These are phyloP conservation scores for Cladosporium sp. DNA, from an alignment of 2,329 filamentous ascomycete species.

Conservation along the genomic window DNA sequence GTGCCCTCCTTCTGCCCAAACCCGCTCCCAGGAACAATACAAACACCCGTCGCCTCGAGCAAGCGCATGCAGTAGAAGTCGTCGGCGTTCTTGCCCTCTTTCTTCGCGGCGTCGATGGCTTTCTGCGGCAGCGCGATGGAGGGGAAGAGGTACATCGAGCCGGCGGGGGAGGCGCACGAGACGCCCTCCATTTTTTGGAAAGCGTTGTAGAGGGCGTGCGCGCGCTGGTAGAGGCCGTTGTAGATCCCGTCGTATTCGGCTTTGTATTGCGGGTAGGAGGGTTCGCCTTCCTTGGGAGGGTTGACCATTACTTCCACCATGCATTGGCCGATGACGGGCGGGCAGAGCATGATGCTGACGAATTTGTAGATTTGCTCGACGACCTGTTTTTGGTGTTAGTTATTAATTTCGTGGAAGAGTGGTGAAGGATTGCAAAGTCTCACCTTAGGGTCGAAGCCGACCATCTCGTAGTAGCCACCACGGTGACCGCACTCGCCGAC, in stretches of 20 bases:
- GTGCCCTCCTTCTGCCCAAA: conserved; percentile 93
- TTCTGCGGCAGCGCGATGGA: conserved; percentile 76
- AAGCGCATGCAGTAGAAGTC: conserved; percentile 92
- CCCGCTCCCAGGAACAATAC: conserved; percentile 84
- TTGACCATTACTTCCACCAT: conserved; percentile 98
- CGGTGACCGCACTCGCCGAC: conserved; percentile 97
- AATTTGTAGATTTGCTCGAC: conserved; percentile 97
- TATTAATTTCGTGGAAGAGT: neutral
- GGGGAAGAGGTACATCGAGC: conserved; percentile 98
- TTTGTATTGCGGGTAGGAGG: conserved; percentile 78
- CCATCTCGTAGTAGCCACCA: conserved; percentile 94
- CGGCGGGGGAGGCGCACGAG: conserved; percentile 82
- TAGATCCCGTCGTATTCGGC: conserved; percentile 82
- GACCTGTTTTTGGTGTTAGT: conserved; percentile 53
- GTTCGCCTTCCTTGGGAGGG: conserved; percentile 77
- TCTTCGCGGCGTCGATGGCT: conserved; percentile 70
- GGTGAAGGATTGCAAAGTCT: conserved; percentile 7
- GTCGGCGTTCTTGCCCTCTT: conserved; percentile 71
- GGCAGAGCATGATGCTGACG: conserved; percentile 92
- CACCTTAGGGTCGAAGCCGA: conserved; percentile 67
- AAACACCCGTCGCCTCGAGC: conserved; percentile 90
- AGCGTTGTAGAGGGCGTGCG: conserved; percentile 79
- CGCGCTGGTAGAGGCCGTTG: conserved; percentile 71
- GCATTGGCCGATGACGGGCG: conserved; percentile 93
- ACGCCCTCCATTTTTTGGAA: conserved; percentile 96